Evolutionary conservation across 2,329 filamentous ascomycete species (phyloP).

Genomic region (Botrytis pseudocinerea): DNA sequence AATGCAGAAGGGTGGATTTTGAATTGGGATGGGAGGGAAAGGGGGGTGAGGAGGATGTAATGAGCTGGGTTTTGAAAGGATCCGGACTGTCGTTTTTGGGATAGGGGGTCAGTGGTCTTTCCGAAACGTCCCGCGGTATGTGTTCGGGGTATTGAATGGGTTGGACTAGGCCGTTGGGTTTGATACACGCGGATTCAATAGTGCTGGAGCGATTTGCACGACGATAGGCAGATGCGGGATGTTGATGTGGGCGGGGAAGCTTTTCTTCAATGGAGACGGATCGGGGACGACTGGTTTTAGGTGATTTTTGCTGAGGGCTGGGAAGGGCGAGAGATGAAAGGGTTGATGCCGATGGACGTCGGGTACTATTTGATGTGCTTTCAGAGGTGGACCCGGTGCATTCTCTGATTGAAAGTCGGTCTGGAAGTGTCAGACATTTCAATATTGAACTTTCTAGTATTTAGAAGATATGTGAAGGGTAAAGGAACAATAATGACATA

Average conservation of each 20-base stretch:
- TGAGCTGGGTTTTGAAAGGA: conserved; percentile 1
- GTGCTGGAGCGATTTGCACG: conserved; percentile 21
- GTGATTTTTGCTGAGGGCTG: not conserved
- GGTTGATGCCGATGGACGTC: conserved; percentile 9
- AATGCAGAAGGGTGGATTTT: not conserved
- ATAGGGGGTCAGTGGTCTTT: conserved; percentile 28
- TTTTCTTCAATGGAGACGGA: conserved; percentile 23
- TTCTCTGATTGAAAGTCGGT: not conserved
- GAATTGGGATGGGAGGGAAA: not conserved
- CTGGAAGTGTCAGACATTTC: not conserved
- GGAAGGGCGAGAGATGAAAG: not conserved
- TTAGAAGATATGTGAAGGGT: not conserved
- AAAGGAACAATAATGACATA: not conserved
- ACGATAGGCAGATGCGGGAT: conserved; percentile 11
- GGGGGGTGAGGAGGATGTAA: not conserved
- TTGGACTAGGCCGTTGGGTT: not conserved
- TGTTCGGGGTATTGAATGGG: not conserved
- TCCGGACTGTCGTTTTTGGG: conserved; percentile 22
- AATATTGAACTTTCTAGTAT: not conserved
- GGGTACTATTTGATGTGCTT: not conserved
- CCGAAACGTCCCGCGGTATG: conserved; percentile 15
- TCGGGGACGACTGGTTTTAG: not conserved
- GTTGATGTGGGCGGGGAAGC: conserved; percentile 6
- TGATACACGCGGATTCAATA: conserved; percentile 18
- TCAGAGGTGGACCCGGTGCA: not conserved